Evolutionary conservation across 2,329 filamentous ascomycete genomes (phyloP).

Genomic region (Stachybotrys chartarum): DNA sequence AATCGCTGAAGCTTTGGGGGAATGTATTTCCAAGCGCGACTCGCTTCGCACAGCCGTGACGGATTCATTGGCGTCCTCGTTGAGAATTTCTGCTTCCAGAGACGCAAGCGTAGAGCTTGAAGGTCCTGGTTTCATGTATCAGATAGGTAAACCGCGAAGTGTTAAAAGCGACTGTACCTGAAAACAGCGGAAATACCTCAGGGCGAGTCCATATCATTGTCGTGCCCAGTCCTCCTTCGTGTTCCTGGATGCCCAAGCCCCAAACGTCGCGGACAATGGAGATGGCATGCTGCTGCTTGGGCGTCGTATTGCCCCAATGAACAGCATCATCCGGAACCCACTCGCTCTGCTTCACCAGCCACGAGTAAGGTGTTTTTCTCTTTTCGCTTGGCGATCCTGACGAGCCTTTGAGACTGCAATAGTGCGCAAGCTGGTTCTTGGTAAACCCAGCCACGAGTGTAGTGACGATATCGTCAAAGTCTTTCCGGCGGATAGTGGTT

Average conservation of each 20-base stretch:
- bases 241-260: conserved; percentile 40
- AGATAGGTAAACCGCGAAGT: neutral
- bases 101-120: conserved; percentile 10
- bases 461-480: conserved; percentile 33
- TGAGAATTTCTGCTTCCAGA: conserved; percentile 22
- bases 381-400: neutral
- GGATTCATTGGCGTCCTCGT: conserved; percentile 21
- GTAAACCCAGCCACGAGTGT: conserved; percentile 39
- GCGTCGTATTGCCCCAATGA: conserved; percentile 8
- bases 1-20: conserved; percentile 19
- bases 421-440: conserved; percentile 33
- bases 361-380: conserved; percentile 20
- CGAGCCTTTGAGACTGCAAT: conserved; percentile 20
- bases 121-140: neutral
- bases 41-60: conserved; percentile 13
- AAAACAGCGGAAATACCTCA: conserved; percentile 24
- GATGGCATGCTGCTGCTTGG: conserved; percentile 34
- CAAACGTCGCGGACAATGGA: conserved; percentile 41
- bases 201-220: conserved; percentile 30
- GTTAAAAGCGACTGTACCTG: neutral
- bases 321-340: conserved; percentile 31
- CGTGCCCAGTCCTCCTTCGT: conserved; percentile 33
- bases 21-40: conserved; percentile 19
- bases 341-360: conserved; percentile 31
- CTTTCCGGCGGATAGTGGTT: conserved; percentile 26